Base-by-base conservation (phyloP, 108 stramenopile species). In the Cylindrotheca fusiformis region DNA sequence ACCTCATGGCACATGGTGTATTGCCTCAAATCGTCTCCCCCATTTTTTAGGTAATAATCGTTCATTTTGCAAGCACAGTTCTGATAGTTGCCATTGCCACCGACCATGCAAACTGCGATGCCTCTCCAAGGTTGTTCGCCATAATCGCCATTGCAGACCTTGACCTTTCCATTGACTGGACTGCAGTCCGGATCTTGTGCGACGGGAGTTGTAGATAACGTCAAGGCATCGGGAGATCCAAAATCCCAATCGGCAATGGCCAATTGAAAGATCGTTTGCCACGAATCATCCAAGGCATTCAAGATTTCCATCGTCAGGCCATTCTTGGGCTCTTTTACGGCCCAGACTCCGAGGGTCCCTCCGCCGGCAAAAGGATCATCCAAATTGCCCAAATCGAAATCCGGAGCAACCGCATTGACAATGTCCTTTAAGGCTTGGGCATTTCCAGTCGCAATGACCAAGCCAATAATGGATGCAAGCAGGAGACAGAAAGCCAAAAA, bases 1-100 rank as follows among this genome's bases (percentile, higher is more conserved):
- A 72, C 32, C 60, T 82, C 83, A 64, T 88, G 87, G 67, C 87
- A 88, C 82, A 88, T 82, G 0, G 81, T 85, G 58, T 83, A 84
- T 60, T 72, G 71, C 67, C 71, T 81, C 25, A 72, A 53, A 0
- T 63, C 81, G 22, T 65, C 58, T 32, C 49, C 71, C 4, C 65
- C 79, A 33, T 30, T 52, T n/a, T 31, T 32, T 5, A 75, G 64
- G 58, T 88, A 88, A 45, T 77, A 88, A 53, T 83, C 82, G 51
- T 88, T 88, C 84, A 88, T 83, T 54, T 58, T 73, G 12, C 82
- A 78, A 21, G 79, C 17, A 29, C 69, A 72, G 5, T 77, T 52
- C 2, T 63, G 58, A 33, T 85, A 81, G 64, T 63, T 71, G 6
- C 71, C 68, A 52, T 59, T 60, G 4, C 55, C 18, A 46, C 75